Percentiles rank a stretch among this genome's conserved stretches.
Evolutionary conservation across 768 basidiomycete species (phyloP).

Genomic region (Tricholoma bakamatsutake): DNA sequence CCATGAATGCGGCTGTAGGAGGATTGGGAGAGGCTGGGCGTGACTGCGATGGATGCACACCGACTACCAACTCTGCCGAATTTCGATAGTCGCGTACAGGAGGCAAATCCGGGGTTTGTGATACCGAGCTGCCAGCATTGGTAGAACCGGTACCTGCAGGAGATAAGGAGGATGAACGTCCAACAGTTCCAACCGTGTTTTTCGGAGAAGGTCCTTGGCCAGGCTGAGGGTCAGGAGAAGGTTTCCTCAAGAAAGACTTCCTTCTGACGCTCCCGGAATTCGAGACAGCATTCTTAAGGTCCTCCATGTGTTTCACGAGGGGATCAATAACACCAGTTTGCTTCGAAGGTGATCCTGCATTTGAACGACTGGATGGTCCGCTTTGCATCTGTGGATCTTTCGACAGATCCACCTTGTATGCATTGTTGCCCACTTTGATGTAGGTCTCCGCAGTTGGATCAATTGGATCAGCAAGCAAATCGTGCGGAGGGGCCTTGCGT

Average conservation of each 20-base stretch:
- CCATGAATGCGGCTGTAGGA: conserved; percentile 73
- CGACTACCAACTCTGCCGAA: conserved; percentile 76
- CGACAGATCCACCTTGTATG: conserved; percentile 61
- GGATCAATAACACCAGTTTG: conserved; percentile 46
- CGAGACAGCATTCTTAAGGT: conserved; percentile 42
- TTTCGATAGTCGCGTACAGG: conserved; percentile 60
- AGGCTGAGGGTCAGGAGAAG: conserved; percentile 14
- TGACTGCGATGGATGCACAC: conserved; percentile 63
- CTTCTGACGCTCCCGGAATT: conserved; percentile 43
- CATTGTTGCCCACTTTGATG: conserved; percentile 62
- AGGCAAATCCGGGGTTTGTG: conserved; percentile 21
- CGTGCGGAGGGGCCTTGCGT: conserved; percentile 28
- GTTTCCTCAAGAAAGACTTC: conserved; percentile 32
- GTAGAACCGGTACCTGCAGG: conserved; percentile 22
- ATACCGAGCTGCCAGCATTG: conserved; percentile 16
- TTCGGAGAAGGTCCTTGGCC: conserved; percentile 15
- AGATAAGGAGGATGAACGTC: conserved; percentile 28
- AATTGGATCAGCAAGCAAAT: conserved; percentile 52
- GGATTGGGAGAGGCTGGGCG: conserved; percentile 71
- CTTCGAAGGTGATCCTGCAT: conserved; percentile 24
- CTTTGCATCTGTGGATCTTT: conserved; percentile 56
- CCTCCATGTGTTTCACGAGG: conserved; percentile 59
- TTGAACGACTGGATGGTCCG: conserved; percentile 20
- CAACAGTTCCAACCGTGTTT: conserved; percentile 19
- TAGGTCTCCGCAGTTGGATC: conserved; percentile 61